phyloP scores from a whole-genome alignment of 148 eudicot species.

The Cornus kousa region DNA sequence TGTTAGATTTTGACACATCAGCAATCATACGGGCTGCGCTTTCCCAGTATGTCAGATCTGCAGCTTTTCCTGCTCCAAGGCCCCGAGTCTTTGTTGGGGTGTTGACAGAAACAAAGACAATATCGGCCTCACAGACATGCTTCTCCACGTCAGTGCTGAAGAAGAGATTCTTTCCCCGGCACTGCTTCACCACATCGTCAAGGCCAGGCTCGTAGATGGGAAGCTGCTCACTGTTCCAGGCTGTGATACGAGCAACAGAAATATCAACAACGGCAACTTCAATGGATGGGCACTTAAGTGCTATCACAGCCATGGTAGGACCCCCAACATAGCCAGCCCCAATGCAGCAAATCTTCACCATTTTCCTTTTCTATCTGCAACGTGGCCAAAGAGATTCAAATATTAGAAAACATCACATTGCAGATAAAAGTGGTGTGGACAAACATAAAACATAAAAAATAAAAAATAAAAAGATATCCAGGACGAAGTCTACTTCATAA shows the following conservation, averaged over 20 bases:
- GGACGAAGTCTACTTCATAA: neutral
- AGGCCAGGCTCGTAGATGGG: constrained; percentile 67
- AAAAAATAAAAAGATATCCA: neutral
- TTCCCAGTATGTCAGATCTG: constrained; percentile 52
- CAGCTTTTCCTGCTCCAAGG: constrained; percentile 65
- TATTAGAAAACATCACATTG: neutral
- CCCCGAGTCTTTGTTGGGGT: constrained; percentile 63
- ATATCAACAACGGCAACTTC: constrained; percentile 41
- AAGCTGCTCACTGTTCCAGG: constrained; percentile 62
- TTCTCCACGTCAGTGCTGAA: constrained; percentile 47
- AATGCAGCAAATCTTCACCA: constrained; percentile 48
- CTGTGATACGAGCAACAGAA: constrained; percentile 34
- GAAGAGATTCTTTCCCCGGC: constrained; percentile 40
- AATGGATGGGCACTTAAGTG: constrained; percentile 36
- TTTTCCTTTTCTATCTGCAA: neutral
- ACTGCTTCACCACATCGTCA: constrained; percentile 49
- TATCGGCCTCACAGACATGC: constrained; percentile 42
- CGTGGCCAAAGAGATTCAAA: neutral
- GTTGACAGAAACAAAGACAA: constrained; percentile 53
- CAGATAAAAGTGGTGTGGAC: neutral
- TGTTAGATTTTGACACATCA: constrained; percentile 41
- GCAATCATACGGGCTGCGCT: constrained; percentile 49
- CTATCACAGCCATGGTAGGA: constrained; percentile 46
- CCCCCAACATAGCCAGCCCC: constrained; percentile 47
- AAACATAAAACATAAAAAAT: neutral